Conservation (phyloP, 75 land plant species). For the Cupressus sempervirens region DNA sequence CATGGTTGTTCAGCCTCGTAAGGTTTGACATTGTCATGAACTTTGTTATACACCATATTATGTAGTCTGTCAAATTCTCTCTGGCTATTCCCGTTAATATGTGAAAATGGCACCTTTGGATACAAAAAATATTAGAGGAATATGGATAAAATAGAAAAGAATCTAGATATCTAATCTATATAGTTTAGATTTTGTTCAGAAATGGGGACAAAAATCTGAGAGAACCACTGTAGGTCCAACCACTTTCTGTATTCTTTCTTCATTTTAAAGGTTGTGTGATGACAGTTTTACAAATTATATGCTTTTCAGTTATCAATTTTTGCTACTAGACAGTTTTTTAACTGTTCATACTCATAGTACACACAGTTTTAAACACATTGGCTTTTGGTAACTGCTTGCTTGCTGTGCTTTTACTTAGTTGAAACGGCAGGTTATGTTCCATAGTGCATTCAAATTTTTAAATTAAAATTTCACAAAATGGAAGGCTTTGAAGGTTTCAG, state of each 20-base stretch:
- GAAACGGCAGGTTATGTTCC: not conserved
- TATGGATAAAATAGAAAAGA: not conserved
- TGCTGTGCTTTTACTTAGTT: no score
- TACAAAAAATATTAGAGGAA: not conserved
- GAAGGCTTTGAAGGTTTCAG: not conserved
- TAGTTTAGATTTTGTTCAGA: not conserved
- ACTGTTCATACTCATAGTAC: not conserved
- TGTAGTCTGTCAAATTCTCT: not conserved
- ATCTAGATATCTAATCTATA: not conserved
- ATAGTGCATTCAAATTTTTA: not conserved
- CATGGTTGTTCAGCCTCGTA: conserved; percentile 71
- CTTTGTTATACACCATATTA: not conserved
- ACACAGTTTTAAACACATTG: not conserved
- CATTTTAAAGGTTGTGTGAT: not conserved
- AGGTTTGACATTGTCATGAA: conserved; percentile 34
- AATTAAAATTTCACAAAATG: not conserved
- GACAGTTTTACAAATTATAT: not conserved
- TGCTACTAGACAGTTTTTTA: not conserved
- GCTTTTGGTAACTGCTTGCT: no score
- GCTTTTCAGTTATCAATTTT: not conserved
- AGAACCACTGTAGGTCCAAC: not conserved
- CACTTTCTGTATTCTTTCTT: not conserved
- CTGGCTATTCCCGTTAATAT: not conserved
- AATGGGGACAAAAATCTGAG: not conserved
- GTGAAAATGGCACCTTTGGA: not conserved